Base-by-base conservation (phyloP, 2,329 filamentous ascomycete genomes). In the Fusarium tanahbumbuense region DNA sequence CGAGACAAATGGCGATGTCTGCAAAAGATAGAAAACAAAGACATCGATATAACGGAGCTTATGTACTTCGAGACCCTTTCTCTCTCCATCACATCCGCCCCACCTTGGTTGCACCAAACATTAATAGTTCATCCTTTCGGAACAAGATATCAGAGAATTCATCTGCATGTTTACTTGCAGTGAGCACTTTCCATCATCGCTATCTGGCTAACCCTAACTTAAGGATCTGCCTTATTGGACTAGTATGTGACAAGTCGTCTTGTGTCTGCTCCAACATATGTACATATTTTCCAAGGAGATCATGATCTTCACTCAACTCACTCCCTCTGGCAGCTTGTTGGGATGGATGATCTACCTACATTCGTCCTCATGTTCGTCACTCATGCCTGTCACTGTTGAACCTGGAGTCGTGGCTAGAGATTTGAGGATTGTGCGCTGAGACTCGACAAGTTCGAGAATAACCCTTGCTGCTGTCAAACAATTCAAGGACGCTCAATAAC, bases 251-350 rank as follows among this genome's bases (percentile, higher is more conserved):
- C 67, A 71, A 42, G 41, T 56, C 55, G 55, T 68, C 67, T 70
- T 46, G 42, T 60, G 27, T 64, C 42, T 70, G 67, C 50, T 63
- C 60, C 58, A 68, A 34, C 49, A 34, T 11, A 37, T 37, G 34
- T n/a, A 37, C 34, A 37, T 50, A 32, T 50, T 59, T 32, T 50
- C 48, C 28, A 27, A 54, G 32, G 41, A 64, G 28, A 68, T 53
- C 63, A 55, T 44, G 58, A 68, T 68, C 54, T 71, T 70, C 67
- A 54, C 60, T 68, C 52, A 45, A 20, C 41, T 48, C 67, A 70
- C 67, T 60, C 67, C 62, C 67, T 48, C 27, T 54, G 37, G 41
- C 41, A 57, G 25, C 42, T 37, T 46, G 27, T 28, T 45, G 23
- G 41, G 47, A 44, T 28, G 34, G 34, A 32, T 46, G 67, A 70